phyloP scores from a whole-genome alignment of 345 rosid species.

The Sapria himalayana region DNA sequence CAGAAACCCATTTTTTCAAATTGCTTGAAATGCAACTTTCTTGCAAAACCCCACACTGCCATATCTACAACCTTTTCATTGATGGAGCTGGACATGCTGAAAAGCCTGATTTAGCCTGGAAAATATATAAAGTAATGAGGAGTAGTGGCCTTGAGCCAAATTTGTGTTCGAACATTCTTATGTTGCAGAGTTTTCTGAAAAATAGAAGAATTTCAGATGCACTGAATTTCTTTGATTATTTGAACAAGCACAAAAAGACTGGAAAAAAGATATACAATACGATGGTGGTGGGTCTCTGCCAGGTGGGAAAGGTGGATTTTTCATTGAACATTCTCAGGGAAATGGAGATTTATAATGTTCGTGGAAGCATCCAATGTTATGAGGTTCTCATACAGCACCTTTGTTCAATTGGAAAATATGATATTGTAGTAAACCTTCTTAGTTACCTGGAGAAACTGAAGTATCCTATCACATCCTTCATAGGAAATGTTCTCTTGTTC shows the following conservation, averaged over 20 bases:
- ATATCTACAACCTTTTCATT: conserved; percentile 33
- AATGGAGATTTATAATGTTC: conserved; percentile 22
- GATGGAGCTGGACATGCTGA: conserved; percentile 57
- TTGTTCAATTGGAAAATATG: conserved; percentile 20
- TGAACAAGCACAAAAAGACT: conserved; percentile 14
- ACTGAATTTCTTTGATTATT: conserved; percentile 23
- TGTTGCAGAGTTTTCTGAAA: conserved; percentile 50
- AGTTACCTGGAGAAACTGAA: conserved; percentile 28
- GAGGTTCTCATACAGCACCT: conserved; percentile 28
- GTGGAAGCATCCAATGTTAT: conserved; percentile 36
- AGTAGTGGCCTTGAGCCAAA: conserved; percentile 25
- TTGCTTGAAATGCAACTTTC: conserved; percentile 38
- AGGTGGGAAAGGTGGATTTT: conserved; percentile 18
- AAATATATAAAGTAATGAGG: conserved; percentile 41
- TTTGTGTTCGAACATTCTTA: conserved; percentile 16
- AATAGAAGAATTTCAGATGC: conserved; percentile 38
- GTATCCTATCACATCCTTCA: conserved; percentile 33
- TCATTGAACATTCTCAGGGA: conserved; percentile 26
- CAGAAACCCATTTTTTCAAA: conserved; percentile 18
- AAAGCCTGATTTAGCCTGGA: conserved; percentile 49
- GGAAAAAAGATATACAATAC: conserved; percentile 19
- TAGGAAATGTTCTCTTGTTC: conserved; percentile 50
- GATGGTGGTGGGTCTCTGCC: conserved; percentile 41
- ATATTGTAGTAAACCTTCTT: conserved; percentile 24
- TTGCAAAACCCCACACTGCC: conserved; percentile 10